Conservation (phyloP, 345 rosid genomes). For the Erysimum cheiranthoides region DNA sequence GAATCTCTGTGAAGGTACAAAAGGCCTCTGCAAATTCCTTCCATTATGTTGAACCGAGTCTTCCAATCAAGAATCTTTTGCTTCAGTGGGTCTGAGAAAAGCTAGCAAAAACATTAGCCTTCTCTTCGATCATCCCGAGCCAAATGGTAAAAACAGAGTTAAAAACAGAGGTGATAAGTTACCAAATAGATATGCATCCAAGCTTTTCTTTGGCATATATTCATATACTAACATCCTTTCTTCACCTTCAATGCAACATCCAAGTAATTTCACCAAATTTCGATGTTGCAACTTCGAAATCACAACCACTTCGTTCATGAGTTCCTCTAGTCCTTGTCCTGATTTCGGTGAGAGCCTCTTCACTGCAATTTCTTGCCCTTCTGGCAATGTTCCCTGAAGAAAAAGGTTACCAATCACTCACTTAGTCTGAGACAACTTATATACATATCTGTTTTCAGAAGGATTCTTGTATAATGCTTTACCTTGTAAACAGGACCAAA, state of each 20-base stretch:
- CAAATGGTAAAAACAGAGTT: background rate
- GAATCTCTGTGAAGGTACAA: slow-evolving; percentile 62
- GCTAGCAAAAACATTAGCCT: background rate
- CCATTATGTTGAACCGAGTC: slow-evolving; percentile 50
- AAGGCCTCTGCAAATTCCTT: slow-evolving; percentile 59
- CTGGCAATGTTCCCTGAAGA: slow-evolving; percentile 53
- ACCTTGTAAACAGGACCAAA: slow-evolving; percentile 58
- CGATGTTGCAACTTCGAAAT: slow-evolving; percentile 70
- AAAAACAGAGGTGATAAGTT: slow-evolving; percentile 11
- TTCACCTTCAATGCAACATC: slow-evolving; percentile 64
- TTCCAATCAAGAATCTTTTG: slow-evolving; percentile 49
- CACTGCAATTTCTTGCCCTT: slow-evolving; percentile 61
- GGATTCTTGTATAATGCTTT: slow-evolving; percentile 37
- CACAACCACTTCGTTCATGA: slow-evolving; percentile 62
- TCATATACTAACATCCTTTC: slow-evolving; percentile 68
- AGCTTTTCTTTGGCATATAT: slow-evolving; percentile 52
- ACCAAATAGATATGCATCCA: slow-evolving; percentile 55
- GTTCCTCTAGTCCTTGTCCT: slow-evolving; percentile 65
- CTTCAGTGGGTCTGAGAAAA: slow-evolving; percentile 40
- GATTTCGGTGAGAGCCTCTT: slow-evolving; percentile 65
- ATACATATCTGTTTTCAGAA: slow-evolving; percentile 10
- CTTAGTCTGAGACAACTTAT: slow-evolving; percentile 7
- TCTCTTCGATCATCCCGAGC: background rate
- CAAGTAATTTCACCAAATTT: slow-evolving; percentile 64
- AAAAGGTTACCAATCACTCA: background rate